Conservation (phyloP, 768 basidiomycete genomes). For the Pleurotus tuber-regium region DNA sequence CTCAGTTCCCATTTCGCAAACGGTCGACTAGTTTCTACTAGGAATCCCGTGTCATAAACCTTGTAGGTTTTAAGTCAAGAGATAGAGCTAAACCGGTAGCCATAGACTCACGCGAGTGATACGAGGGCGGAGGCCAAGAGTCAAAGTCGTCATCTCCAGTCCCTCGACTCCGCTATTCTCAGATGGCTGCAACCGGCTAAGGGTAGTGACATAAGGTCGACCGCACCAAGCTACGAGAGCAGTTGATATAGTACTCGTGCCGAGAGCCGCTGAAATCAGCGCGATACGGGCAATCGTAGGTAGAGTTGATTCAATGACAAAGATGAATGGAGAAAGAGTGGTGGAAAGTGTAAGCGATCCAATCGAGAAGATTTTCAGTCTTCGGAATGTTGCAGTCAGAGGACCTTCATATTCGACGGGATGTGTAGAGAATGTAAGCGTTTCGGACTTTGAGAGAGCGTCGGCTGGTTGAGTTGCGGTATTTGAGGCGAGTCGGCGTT, state of each 20-base stretch:
- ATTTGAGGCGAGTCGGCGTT: background rate
- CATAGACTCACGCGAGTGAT: conserved; percentile 52
- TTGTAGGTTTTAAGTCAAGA: conserved; percentile 15
- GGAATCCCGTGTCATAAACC: conserved; percentile 72
- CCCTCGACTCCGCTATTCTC: conserved; percentile 45
- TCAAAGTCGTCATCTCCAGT: conserved; percentile 69
- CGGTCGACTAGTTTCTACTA: conserved; percentile 62
- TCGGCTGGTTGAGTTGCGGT: background rate
- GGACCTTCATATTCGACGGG: conserved; percentile 66
- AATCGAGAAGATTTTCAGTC: conserved; percentile 81
- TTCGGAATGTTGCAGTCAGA: conserved; percentile 66
- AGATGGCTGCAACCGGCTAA: conserved; percentile 49
- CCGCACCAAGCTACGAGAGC: conserved; percentile 70
- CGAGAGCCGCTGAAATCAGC: conserved; percentile 67
- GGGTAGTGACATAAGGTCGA: conserved; percentile 67
- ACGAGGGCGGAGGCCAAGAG: conserved; percentile 54
- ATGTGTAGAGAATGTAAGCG: conserved; percentile 12
- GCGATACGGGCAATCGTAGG: conserved; percentile 66
- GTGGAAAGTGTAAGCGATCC: conserved; percentile 70
- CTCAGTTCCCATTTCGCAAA: conserved; percentile 85
- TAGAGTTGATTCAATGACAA: conserved; percentile 75
- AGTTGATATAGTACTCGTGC: conserved; percentile 73
- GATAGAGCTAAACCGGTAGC: background rate
- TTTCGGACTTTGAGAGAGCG: background rate
- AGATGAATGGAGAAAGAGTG: conserved; percentile 75